These are phyloP conservation scores for Xylaria cubensis DNA, from an alignment of 495 filamentous ascomycete species.

Conservation along the genomic window DNA sequence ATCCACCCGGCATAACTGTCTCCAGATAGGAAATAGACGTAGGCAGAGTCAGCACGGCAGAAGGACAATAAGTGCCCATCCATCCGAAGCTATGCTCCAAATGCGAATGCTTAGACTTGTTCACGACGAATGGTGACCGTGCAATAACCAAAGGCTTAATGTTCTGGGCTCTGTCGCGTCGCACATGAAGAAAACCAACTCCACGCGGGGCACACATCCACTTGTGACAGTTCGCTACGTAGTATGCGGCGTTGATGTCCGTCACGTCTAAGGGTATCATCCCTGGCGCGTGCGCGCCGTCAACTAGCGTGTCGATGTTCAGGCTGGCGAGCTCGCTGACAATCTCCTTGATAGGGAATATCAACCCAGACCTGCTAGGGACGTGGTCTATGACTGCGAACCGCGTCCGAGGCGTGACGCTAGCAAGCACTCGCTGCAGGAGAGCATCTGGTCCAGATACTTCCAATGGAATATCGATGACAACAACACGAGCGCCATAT, in stretches of 20 bases:
- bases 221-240: slow-evolving; percentile 23
- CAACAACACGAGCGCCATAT: not conserved
- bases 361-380: slow-evolving; percentile 25
- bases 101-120: slow-evolving; percentile 10
- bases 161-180: not conserved
- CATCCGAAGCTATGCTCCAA: slow-evolving; percentile 12
- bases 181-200: slow-evolving; percentile 9
- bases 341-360: slow-evolving; percentile 29
- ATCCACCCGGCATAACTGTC: not conserved
- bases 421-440: slow-evolving; percentile 19
- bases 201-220: slow-evolving; percentile 9
- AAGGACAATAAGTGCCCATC: slow-evolving; percentile 11
- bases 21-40: slow-evolving; percentile 2
- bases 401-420: slow-evolving; percentile 28
- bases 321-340: slow-evolving; percentile 25
- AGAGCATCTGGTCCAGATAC: slow-evolving; percentile 17
- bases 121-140: slow-evolving; percentile 3
- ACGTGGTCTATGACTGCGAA: slow-evolving; percentile 31
- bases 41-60: not conserved
- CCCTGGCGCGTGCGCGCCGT: slow-evolving; percentile 26
- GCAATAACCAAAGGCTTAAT: slow-evolving; percentile 1
- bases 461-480: slow-evolving; percentile 7
- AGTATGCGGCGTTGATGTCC: slow-evolving; percentile 27
- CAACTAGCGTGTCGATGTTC: slow-evolving; percentile 27
- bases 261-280: slow-evolving; percentile 20